Percentiles rank a stretch among this genome's conserved stretches.
phyloP scores from a whole-genome alignment of 257 asterid genomes.

The Fraxinus pennsylvanica region DNA sequence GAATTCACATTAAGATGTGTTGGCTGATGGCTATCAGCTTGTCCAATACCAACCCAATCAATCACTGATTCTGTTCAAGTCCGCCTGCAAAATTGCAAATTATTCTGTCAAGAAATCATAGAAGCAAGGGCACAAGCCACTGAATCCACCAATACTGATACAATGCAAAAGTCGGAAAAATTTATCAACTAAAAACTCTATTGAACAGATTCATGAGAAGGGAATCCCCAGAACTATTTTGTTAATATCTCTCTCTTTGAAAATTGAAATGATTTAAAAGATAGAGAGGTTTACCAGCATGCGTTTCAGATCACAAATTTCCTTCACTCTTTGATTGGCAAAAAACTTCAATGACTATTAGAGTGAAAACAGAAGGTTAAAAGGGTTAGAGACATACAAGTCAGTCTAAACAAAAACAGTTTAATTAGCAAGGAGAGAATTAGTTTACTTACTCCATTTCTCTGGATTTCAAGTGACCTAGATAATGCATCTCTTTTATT shows the following conservation, averaged over 20 bases:
- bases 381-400: conserved; percentile 10
- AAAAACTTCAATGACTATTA: conserved; percentile 78
- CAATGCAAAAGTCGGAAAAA: conserved; percentile 13
- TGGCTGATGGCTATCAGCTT: conserved; percentile 20
- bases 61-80: conserved; percentile 27
- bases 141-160: conserved; percentile 8
- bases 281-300: conserved; percentile 55
- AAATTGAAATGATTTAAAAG: conserved; percentile 4
- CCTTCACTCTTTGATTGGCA: conserved; percentile 63
- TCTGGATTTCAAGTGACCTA: conserved; percentile 84
- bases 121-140: conserved; percentile 11
- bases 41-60: conserved; percentile 16
- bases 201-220: conserved; percentile 8
- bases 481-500: conserved; percentile 71
- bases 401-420: conserved; percentile 3
- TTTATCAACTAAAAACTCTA: conserved; percentile 13
- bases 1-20: conserved; percentile 11
- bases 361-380: conserved; percentile 19
- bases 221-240: conserved; percentile 11
- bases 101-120: neutral
- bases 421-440: conserved; percentile 12
- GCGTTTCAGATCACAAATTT: conserved; percentile 45
- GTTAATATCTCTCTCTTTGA: neutral
- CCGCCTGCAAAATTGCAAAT: conserved; percentile 40
- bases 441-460: conserved; percentile 73